Evolutionary conservation across 495 filamentous ascomycete species (phyloP), one percentile per base, ranked within the genome.

Genomic region (Astrothelium subdiscretum): DNA sequence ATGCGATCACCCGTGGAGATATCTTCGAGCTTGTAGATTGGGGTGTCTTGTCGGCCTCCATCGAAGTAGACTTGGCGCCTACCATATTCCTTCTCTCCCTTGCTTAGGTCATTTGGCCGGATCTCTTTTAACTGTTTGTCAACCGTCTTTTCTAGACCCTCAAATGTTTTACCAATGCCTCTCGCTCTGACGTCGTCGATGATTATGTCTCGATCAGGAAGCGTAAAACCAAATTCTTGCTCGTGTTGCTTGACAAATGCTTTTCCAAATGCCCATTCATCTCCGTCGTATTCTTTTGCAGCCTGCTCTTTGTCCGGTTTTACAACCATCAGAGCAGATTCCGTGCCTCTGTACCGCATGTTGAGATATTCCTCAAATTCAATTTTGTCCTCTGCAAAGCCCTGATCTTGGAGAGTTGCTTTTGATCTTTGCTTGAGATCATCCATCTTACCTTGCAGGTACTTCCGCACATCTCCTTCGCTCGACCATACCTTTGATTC

Each of bases 191-290:
- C 86, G 73, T 96, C 92, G 62, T 97, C 94, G 27, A 97, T 83
- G 58, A 97, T 88, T 44, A 97, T 91, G 67, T 96, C 89, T 57
- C 92, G 79, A 52, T 91, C 87, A 26, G 91, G 89, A 2, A 96
- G 77, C 1, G 90, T 92, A 69, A 98, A 97, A 0, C 91, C 92
- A 71, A 97, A 98, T 69, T 97, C 94, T 67, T 92, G 92, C 38
- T 91, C 83, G 69, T 98, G 92, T 59, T 95, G 87, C 67, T 82
- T 81, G 13, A 92, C 78, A 65, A 98, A 98, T 0, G 88, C 90
- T 63, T 85, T 83, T 5, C 85, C 89, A 72, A 90, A 96, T 2
- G 83, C 90, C 85, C 84, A 89, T 15, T 88, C 81, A 59, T 87
- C 81, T 3, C 81, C 84, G 57, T 73, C 75, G 63, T 79, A 87